phyloP scores from a whole-genome alignment of 495 filamentous ascomycete species.

The Delitschia confertaspora region DNA sequence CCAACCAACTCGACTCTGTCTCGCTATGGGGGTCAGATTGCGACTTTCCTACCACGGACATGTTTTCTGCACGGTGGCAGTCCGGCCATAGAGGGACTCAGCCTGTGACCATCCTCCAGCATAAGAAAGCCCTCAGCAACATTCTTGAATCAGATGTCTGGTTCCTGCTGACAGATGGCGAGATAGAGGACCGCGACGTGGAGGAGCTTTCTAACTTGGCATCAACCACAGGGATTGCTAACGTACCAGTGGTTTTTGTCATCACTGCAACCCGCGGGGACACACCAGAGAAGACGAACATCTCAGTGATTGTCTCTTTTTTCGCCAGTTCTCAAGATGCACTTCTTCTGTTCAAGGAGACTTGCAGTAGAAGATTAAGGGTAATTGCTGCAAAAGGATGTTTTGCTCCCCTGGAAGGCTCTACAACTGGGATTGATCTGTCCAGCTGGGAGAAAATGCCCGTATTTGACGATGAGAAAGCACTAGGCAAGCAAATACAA shows the following conservation, averaged over 20 bases:
- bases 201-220: slow-evolving; percentile 10
- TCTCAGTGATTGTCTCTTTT: slow-evolving; percentile 37
- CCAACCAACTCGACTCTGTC: slow-evolving; percentile 2
- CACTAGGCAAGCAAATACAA: slow-evolving; percentile 19
- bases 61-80: slow-evolving; percentile 3
- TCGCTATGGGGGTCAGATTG: slow-evolving; percentile 14
- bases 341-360: slow-evolving; percentile 33
- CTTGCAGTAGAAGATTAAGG: slow-evolving; percentile 21
- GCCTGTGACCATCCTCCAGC: slow-evolving; percentile 10
- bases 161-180: slow-evolving; percentile 20
- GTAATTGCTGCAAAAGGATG: slow-evolving; percentile 36
- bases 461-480: slow-evolving; percentile 22
- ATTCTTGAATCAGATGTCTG: slow-evolving; percentile 17
- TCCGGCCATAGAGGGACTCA: slow-evolving; percentile 5
- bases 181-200: slow-evolving; percentile 11
- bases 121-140: not conserved
- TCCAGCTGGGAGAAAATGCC: slow-evolving; percentile 29
- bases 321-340: slow-evolving; percentile 33
- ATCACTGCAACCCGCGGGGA: slow-evolving; percentile 11
- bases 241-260: slow-evolving; percentile 16
- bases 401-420: slow-evolving; percentile 28
- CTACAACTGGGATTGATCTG: slow-evolving; percentile 15
- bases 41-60: slow-evolving; percentile 7
- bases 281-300: slow-evolving; percentile 28
- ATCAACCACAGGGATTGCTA: slow-evolving; percentile 3